Evolutionary conservation across 75 land plant species (phyloP).

Genomic region (Pinus tabuliformis): DNA sequence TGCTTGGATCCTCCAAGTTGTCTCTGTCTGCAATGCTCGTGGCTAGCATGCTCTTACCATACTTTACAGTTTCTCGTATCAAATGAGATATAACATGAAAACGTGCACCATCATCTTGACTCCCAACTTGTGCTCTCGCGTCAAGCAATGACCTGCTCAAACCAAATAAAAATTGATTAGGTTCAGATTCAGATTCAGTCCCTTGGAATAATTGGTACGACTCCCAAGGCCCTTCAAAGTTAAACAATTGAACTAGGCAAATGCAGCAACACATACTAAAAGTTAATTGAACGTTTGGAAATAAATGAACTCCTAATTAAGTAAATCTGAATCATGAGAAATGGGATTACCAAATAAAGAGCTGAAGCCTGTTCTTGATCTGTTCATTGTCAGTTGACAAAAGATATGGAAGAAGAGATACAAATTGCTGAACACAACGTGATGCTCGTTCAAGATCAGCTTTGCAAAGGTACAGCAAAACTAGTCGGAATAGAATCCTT

Average conservation of each 20-base stretch:
- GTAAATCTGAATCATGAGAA: slow-evolving; percentile 4
- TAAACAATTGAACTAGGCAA: neutral
- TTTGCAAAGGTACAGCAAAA: slow-evolving; percentile 70
- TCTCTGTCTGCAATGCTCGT: slow-evolving; percentile 59
- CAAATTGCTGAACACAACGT: slow-evolving; percentile 74
- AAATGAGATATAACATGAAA: slow-evolving; percentile 88
- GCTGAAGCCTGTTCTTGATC: slow-evolving; percentile 83
- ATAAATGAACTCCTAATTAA: neutral
- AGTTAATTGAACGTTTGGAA: neutral
- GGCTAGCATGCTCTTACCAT: slow-evolving; percentile 83
- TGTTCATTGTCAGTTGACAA: slow-evolving; percentile 79
- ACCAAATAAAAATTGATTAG: neutral
- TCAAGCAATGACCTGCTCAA: slow-evolving; percentile 74
- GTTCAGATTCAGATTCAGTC: neutral
- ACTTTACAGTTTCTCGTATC: slow-evolving; percentile 72
- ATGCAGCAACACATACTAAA: slow-evolving; percentile 5
- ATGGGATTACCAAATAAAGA: slow-evolving; percentile 76
- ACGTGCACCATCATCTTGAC: slow-evolving; percentile 80
- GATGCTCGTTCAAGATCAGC: slow-evolving; percentile 77
- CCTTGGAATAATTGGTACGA: neutral
- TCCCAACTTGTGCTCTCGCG: slow-evolving; percentile 62
- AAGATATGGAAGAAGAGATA: slow-evolving; percentile 75
- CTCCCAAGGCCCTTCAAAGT: no score
- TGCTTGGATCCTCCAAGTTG: slow-evolving; percentile 30
- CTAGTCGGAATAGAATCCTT: slow-evolving; percentile 72